Evolutionary conservation across 75 land plant genomes (phyloP).

Genomic region (Isoetes taiwanensis): DNA sequence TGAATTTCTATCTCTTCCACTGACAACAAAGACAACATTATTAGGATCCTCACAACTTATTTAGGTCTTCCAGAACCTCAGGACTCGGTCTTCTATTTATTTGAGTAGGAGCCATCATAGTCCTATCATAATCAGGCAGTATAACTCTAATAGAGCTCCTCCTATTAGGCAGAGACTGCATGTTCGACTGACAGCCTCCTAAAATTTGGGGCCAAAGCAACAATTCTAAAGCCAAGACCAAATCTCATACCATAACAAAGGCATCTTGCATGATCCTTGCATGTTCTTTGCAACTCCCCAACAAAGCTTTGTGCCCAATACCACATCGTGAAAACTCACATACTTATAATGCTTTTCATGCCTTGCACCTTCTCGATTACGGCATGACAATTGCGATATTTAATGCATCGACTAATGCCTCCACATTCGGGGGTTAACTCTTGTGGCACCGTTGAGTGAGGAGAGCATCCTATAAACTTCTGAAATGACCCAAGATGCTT

Average conservation of each 20-base stretch:
- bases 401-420: conserved; percentile 56
- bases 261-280: conserved; percentile 40
- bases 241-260: conserved; percentile 59
- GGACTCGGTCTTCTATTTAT: conserved; percentile 38
- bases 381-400: conserved; percentile 30
- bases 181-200: conserved; percentile 39
- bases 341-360: conserved; percentile 72
- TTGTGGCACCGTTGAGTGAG: conserved; percentile 65
- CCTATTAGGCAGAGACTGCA: conserved; percentile 39
- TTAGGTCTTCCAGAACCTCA: conserved; percentile 38
- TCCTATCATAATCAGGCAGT: conserved; percentile 68
- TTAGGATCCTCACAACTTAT: conserved; percentile 36
- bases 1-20: conserved; percentile 50
- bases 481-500: conserved; percentile 24
- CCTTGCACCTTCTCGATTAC: conserved; percentile 40
- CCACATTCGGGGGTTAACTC: conserved; percentile 65
- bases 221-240: conserved; percentile 47
- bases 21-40: conserved; percentile 54
- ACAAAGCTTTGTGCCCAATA: conserved; percentile 65
- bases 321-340: conserved; percentile 55
- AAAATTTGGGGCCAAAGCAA: conserved; percentile 49
- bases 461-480: conserved; percentile 24
- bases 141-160: conserved; percentile 43
- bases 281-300: conserved; percentile 52
- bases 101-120: conserved; percentile 45